Conservation (phyloP, 345 rosid genomes). For the Durio zibethinus region DNA sequence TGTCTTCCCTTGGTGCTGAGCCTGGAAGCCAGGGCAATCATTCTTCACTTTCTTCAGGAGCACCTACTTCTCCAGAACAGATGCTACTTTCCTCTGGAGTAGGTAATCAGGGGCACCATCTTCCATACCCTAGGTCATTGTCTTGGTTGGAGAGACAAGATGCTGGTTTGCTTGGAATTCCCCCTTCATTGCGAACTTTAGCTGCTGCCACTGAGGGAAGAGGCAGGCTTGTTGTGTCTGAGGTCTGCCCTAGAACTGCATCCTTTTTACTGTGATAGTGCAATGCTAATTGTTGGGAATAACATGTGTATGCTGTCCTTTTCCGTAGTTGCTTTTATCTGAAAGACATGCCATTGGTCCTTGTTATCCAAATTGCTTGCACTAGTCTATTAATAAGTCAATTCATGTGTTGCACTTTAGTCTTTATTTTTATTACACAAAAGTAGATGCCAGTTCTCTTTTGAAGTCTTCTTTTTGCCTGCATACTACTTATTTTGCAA, state of each 20-base stretch:
- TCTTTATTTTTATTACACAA: not conserved
- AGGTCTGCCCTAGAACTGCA: constrained; percentile 51
- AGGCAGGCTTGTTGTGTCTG: constrained; percentile 59
- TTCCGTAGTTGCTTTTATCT: not conserved
- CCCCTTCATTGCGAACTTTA: constrained; percentile 53
- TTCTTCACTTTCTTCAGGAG: constrained; percentile 32
- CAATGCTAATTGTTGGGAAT: no score
- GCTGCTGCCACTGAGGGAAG: constrained; percentile 68
- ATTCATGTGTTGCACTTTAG: not conserved
- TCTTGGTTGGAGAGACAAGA: constrained; percentile 59
- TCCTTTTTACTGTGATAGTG: not conserved
- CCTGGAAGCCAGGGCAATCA: constrained; percentile 46
- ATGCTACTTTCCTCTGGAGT: constrained; percentile 43
- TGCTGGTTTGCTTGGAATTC: constrained; percentile 46
- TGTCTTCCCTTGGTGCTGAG: constrained; percentile 48
- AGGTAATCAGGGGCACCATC: constrained; percentile 45
- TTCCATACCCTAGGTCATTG: constrained; percentile 51
- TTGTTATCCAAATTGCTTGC: not conserved
- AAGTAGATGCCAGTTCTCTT: not conserved
- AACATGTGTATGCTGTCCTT: not conserved
- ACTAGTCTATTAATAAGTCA: not conserved
- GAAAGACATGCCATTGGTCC: not conserved
- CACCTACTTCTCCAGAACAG: constrained; percentile 44
- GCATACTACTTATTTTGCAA: not conserved
- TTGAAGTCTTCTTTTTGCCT: not conserved